Base-by-base conservation (phyloP, 139 green algal genomes). In the Tetratostichococcus sp. region DNA sequence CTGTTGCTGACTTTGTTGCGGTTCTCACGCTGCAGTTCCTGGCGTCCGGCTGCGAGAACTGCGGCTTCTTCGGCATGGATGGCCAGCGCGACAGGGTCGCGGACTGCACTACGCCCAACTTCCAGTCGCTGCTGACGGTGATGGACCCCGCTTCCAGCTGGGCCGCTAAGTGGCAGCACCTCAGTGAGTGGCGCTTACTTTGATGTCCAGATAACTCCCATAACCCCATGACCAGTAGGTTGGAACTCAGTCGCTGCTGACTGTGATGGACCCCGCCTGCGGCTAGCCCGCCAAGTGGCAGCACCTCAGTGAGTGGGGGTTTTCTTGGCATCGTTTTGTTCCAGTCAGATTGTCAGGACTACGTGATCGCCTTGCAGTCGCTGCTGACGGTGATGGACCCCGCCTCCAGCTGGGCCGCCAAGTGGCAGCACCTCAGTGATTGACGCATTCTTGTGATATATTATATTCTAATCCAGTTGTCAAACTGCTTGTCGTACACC, bases 11-110 rank as follows among this genome's bases (percentile, higher is more conserved):
- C 65, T 88, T 50, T 6, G 39, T 50, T 50, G 39, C 11, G 8
- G 39, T 50, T 50, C 11, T 6, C 39, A 11, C 39, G 39, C 17
- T 65, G 32, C 83, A 90, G 86, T 92, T 87, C 26, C 16, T 81
- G 8, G 80, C 88, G 19, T 21, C 62, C 11, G 90, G 90, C 34
- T 95, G 90, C 65, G 90, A 95, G 59, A 95, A 95, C 62, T 95
- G 90, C 75, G 69, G 69, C 21, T 93, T 79, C 71, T 72, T 93
- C 62, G 70, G 78, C 2, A 82, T 92, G 75, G 80, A 89, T 32
- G 79, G 70, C 1, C 85, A 93, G 43, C 76, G 81, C 30, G 82
- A 88, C 31, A 75, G 79, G 4, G 79, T 93, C 0, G 75, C 82
- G 19, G 83, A 93, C 68, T 89, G 71, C 82, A 95, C 90, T 2